Evolutionary conservation across 1,284 basidiomycete genomes (phyloP), one percentile per base, ranked within the genome.

Genomic region (Austropuccinia psidii): DNA sequence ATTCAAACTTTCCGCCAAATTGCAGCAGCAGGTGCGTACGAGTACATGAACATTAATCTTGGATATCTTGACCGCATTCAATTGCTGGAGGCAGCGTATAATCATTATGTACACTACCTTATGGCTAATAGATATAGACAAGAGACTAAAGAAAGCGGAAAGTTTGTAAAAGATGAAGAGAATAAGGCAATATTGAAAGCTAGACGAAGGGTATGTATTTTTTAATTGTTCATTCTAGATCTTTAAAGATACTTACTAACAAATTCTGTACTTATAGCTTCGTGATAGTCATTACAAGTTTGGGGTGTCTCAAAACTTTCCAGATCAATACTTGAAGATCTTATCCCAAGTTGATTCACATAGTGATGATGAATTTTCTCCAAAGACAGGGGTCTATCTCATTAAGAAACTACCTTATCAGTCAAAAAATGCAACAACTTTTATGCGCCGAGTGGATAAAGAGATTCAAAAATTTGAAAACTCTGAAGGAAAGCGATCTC

Each of bases 81-180:
- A 35, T 31, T 72, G 2, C 43, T 61, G 0, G 62, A 52, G 1
- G 33, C 31, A 31, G 35, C 58, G 2, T 72, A 62, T 37, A 54
- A 72, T 24, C 69, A 72, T 45, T 72, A 33, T 52, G 57, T 72
- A 1, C 69, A 72, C 31, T 72, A 33, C 21, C 21, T 50, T 0
- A 41, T 61, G 47, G 58, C 27, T 19, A 27, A 27, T 2, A 11
- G 55, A 1, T 62, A 33, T 37, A 43, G 62, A 9, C 4, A 31
- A 21, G 69, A 72, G 27, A 33, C 41, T 7, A 62, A 62, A 15
- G 19, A 64, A 29, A 7, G 4, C 21, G 64, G 64, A 1, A 67
- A 55, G 47, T 54, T 52, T 24, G 5, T 21, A 3, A 9, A 1
- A 21, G 47, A 67, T 4, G 35, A 67, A 67, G 64, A 67, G 8